Conservation (phyloP, 768 basidiomycete genomes). For the Hericium alpestre region DNA sequence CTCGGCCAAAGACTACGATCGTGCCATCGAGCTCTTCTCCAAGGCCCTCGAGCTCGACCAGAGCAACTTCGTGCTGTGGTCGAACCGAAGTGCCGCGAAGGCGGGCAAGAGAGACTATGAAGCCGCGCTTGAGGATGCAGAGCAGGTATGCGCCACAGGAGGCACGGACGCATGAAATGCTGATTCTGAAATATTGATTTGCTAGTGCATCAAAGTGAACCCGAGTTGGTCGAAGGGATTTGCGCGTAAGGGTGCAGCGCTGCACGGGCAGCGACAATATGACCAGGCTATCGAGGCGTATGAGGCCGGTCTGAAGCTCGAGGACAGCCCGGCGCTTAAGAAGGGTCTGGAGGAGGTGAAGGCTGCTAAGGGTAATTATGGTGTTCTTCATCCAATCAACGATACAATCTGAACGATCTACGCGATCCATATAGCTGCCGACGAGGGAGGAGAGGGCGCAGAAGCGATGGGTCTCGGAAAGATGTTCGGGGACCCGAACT, state of each 20-base stretch:
- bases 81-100: constrained; percentile 86
- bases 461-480: constrained; percentile 57
- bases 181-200: neutral
- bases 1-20: constrained; percentile 83
- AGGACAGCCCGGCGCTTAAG: constrained; percentile 70
- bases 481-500: constrained; percentile 76
- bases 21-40: constrained; percentile 72
- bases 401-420: no score
- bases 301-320: constrained; percentile 69
- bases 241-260: constrained; percentile 84
- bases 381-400: no score
- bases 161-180: neutral
- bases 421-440: constrained; percentile 19
- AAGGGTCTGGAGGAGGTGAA: constrained; percentile 86
- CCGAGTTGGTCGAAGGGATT: constrained; percentile 85
- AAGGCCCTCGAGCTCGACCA: constrained; percentile 79
- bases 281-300: constrained; percentile 81
- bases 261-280: constrained; percentile 72
- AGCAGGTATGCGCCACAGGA: constrained; percentile 52
- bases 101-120: constrained; percentile 74
- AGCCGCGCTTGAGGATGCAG: constrained; percentile 77
- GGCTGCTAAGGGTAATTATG: constrained; percentile 61
- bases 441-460: constrained; percentile 27
- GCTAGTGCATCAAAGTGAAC: constrained; percentile 68
- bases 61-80: constrained; percentile 80